Conservation (phyloP, 2,329 filamentous ascomycete species). For the Phaeosphaeriaceae sp. region DNA sequence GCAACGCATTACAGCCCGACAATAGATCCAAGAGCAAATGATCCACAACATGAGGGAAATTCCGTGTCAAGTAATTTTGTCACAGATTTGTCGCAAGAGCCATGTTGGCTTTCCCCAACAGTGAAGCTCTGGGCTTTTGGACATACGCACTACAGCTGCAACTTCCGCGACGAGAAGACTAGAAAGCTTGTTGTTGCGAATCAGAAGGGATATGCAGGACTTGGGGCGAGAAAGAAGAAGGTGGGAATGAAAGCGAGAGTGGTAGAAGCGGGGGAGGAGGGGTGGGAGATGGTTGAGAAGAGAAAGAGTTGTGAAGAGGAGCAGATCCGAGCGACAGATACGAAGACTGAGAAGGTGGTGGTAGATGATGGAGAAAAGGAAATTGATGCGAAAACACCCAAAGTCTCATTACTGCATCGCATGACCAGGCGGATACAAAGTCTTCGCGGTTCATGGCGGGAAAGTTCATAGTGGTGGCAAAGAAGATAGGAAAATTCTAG, state of each 20-base stretch:
- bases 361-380: not conserved
- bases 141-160: conserved; percentile 58
- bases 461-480: too few species aligned
- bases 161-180: conserved; percentile 39
- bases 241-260: not conserved
- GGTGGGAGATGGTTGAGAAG: not conserved
- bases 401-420: conserved; percentile 1
- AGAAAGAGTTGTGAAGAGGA: not conserved
- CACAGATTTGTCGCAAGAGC: conserved; percentile 48
- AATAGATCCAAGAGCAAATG: conserved; percentile 36
- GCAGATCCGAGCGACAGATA: not conserved
- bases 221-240: not conserved
- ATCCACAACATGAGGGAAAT: conserved; percentile 42
- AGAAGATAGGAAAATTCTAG: too few species aligned
- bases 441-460: conserved; percentile 6
- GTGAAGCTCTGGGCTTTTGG: conserved; percentile 58
- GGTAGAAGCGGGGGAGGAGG: not conserved
- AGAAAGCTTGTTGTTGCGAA: conserved; percentile 49
- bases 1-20: conserved; percentile 56
- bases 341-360: not conserved
- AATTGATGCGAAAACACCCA: not conserved
- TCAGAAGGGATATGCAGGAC: conserved; percentile 48
- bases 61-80: conserved; percentile 44
- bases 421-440: not conserved
- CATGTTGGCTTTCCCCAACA: conserved; percentile 43